Evolutionary conservation across 1,139 yeast genomes (phyloP).

Genomic region (Yamadazyma atlantica): DNA sequence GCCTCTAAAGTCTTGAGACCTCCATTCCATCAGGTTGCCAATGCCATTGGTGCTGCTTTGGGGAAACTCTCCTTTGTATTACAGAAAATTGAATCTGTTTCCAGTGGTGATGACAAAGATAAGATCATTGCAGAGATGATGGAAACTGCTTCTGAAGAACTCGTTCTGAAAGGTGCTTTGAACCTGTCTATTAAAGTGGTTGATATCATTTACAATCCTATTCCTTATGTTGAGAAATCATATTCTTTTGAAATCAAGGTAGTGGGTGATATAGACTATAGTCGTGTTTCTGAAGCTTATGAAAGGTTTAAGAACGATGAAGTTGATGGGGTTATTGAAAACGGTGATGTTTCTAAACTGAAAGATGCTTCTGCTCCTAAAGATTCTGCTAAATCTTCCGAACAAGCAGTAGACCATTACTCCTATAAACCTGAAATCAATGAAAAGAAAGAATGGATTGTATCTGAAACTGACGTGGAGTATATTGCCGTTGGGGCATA

Average conservation of each 20-base stretch:
- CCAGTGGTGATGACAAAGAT: conserved; percentile 18
- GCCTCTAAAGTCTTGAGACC: conserved; percentile 37
- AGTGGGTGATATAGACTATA: conserved; percentile 41
- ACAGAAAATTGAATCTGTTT: conserved; percentile 15
- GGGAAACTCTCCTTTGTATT: conserved; percentile 33
- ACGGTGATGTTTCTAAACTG: conserved; percentile 10
- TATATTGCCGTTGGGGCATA: conserved; percentile 42
- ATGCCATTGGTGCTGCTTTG: conserved; percentile 49
- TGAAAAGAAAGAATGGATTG: conserved; percentile 35
- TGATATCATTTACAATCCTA: conserved; percentile 31
- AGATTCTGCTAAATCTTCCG: too few species aligned
- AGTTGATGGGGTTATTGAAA: conserved; percentile 4
- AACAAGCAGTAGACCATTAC: conserved; percentile 18
- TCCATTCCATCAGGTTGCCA: conserved; percentile 38
- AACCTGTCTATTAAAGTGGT: conserved; percentile 25
- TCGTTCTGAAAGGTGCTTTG: conserved; percentile 30
- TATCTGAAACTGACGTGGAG: conserved; percentile 39
- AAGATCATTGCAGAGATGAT: conserved; percentile 21
- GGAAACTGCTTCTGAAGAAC: conserved; percentile 19
- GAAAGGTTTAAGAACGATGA: neutral
- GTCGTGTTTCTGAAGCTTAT: conserved; percentile 5
- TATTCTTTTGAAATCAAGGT: conserved; percentile 34
- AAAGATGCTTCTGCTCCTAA: conserved; percentile 9
- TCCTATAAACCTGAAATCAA: conserved; percentile 34
- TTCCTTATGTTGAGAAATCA: conserved; percentile 38